Evolutionary conservation across 352 stramenopile genomes (phyloP), one percentile per base, ranked within the genome.

Genomic region (Phytophthora aleatoria): DNA sequence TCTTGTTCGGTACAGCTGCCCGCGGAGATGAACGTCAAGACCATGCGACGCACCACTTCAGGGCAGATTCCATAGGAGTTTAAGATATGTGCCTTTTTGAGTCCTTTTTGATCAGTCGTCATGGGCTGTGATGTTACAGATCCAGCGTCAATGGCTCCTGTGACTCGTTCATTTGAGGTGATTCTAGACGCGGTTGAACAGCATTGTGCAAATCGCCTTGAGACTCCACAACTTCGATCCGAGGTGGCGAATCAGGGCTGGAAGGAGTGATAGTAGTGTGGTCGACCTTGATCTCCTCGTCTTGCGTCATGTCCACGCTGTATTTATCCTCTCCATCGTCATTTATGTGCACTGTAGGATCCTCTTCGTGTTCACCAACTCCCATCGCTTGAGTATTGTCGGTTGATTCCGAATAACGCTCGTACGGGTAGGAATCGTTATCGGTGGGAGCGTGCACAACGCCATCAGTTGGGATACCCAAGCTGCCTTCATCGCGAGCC

Each of bases 21-120:
- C 13, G 35, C 16, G 30, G 39, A 36, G 12, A 24, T n/a, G 10
- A 47, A 43, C 15, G 33, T 64, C 12, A 68, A 61, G 39, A 31
- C 57, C 15, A 70, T 81, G 52, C 63, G 64, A 44, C 73, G 73
- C 28, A 76, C 69, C n/a, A 67, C 61, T 26, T 84, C 73, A 8
- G 73, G 76, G 2, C 51, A 67, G 9, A 73, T 81, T 15, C 31
- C 51, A 43, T 84, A 78, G 50, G 38, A 45, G 0, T 61, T 51
- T 51, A 62, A 50, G 16, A 36, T 36, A 39, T 16, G 20, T n/a
- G 35, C 35, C 11, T 41, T 41, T 41, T 16, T 41, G 12, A 41
- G 35, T 41, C 20, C 20, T 4, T 41, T n/a, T 38, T 10, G 33
- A 38, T 38, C 33, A 3, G n/a, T 6, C 35, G 10, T 62, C 58